phyloP scores from a whole-genome alignment of 805 yeast species.

The Deakozyma indianensis region DNA sequence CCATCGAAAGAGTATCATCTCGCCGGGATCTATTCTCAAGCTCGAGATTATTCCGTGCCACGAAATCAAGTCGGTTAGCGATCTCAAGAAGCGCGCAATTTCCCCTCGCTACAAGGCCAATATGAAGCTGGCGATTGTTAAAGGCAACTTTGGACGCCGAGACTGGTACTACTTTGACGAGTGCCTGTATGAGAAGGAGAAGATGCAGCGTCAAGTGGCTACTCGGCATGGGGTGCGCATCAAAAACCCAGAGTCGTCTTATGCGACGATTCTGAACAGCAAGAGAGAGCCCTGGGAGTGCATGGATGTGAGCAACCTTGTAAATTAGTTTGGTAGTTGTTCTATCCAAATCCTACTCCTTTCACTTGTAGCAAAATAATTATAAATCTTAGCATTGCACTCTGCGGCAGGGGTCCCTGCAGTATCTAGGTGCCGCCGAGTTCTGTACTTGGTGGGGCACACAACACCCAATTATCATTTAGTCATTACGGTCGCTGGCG shows the following conservation, averaged over 20 bases:
- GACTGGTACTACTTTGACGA: conserved; percentile 2
- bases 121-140: conserved; percentile 47
- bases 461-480: too few species aligned
- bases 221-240: not conserved
- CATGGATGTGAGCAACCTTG: conserved; percentile 1
- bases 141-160: conserved; percentile 17
- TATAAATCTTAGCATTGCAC: too few species aligned
- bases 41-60: conserved; percentile 7
- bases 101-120: conserved; percentile 48
- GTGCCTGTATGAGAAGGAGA: conserved; percentile 1
- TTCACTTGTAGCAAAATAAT: too few species aligned
- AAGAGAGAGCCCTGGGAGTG: not conserved
- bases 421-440: too few species aligned
- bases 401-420: too few species aligned
- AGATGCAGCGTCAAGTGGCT: not conserved
- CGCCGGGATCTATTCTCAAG: conserved; percentile 6
- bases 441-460: too few species aligned
- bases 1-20: not conserved
- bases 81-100: conserved; percentile 42
- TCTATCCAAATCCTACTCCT: too few species aligned
- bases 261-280: not conserved
- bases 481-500: too few species aligned
- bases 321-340: too few species aligned
- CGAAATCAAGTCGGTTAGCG: conserved; percentile 24
- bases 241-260: not conserved